Conservation (phyloP, 495 filamentous ascomycete species). For the Elasticomyces elasticus region DNA sequence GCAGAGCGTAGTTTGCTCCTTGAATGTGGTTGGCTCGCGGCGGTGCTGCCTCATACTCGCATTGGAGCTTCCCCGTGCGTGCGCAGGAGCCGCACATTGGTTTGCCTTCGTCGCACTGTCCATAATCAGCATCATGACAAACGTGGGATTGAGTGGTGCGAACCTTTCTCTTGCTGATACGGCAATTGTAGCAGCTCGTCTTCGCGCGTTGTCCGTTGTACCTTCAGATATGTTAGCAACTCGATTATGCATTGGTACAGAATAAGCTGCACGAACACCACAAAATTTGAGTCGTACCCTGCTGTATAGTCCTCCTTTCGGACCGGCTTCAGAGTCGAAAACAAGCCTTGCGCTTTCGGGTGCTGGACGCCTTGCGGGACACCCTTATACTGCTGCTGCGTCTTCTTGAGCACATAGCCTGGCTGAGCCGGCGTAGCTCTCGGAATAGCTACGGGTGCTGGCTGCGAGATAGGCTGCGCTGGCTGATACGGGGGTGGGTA, state of each 20-base stretch:
- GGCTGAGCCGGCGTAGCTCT: neutral
- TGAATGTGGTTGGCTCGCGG: neutral
- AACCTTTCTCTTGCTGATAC: constrained; percentile 12
- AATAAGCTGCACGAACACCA: no score
- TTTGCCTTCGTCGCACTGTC: constrained; percentile 6
- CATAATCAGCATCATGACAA: neutral
- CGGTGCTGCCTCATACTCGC: constrained; percentile 5
- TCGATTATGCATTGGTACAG: no score
- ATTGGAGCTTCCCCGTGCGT: neutral
- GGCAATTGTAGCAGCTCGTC: constrained; percentile 11
- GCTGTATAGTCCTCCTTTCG: neutral
- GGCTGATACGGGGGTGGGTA: constrained; percentile 9
- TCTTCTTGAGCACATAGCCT: neutral
- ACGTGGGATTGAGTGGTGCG: neutral
- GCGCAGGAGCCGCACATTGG: constrained; percentile 7
- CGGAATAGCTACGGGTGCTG: constrained; percentile 4
- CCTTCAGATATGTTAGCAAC: no score
- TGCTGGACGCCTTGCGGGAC: neutral
- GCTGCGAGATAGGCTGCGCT: neutral
- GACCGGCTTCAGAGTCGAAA: constrained; percentile 10
- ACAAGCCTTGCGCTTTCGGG: constrained; percentile 6
- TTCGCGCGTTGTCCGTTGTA: constrained; percentile 1
- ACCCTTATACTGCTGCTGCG: neutral
- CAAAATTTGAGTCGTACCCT: neutral
- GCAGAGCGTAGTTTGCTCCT: neutral